Conservation (phyloP, 352 stramenopile genomes). For the Pythium myriotylum region DNA sequence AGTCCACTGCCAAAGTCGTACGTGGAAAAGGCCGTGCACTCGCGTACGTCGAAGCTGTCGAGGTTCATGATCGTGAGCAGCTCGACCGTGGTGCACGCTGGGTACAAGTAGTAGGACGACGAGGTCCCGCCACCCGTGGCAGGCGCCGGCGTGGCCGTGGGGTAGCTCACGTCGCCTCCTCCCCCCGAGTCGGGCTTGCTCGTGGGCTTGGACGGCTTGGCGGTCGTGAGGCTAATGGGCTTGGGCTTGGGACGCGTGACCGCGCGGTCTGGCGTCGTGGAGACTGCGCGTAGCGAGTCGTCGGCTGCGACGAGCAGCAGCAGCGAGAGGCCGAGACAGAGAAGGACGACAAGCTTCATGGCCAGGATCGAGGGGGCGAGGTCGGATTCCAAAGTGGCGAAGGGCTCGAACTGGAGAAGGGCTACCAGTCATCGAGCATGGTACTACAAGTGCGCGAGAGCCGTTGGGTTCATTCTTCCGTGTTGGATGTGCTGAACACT, state of each 20-base stretch:
- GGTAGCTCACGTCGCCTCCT: too few species aligned
- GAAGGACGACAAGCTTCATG: too few species aligned
- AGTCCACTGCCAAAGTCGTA: constrained; percentile 1
- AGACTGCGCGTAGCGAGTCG: too few species aligned
- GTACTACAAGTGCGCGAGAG: too few species aligned
- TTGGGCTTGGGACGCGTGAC: background rate
- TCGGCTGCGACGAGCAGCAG: too few species aligned
- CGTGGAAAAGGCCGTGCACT: constrained; percentile 8
- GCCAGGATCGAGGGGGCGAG: too few species aligned
- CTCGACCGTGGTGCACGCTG: background rate
- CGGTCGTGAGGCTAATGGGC: background rate
- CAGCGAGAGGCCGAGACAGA: too few species aligned
- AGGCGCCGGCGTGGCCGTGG: background rate
- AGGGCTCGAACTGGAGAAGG: too few species aligned
- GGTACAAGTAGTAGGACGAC: background rate
- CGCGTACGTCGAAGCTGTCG: background rate
- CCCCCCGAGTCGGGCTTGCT: background rate
- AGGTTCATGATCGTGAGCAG: background rate
- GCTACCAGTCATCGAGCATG: too few species aligned
- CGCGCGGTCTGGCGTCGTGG: background rate
- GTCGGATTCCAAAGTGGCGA: too few species aligned
- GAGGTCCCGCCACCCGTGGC: background rate
- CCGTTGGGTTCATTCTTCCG: too few species aligned
- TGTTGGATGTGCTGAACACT: too few species aligned
- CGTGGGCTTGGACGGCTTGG: background rate